phyloP scores from a whole-genome alignment of 129 eudicot genomes.

The Helianthus tuberosus region DNA sequence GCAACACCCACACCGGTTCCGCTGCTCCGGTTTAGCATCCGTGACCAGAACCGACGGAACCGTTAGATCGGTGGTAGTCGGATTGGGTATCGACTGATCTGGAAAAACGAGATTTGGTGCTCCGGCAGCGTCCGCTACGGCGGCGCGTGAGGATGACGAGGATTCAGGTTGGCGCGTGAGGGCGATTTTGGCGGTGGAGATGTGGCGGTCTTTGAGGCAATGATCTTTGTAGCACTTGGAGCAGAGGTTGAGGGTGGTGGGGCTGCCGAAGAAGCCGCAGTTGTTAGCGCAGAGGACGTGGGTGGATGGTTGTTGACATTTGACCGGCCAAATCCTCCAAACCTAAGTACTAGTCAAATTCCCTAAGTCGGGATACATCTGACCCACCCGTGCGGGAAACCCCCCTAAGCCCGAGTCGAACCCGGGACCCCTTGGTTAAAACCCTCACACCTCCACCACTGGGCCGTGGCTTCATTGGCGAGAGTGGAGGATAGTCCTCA shows the following conservation, averaged over 20 bases:
- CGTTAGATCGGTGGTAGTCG: not conserved
- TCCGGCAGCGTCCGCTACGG: too few relatives aligned
- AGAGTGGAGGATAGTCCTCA: too few relatives aligned
- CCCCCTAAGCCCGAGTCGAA: too few relatives aligned
- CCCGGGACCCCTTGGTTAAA: too few relatives aligned
- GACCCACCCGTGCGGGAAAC: too few relatives aligned
- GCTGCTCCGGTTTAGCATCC: slow-evolving; percentile 17
- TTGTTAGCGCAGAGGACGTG: slow-evolving; percentile 58
- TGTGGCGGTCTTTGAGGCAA: slow-evolving; percentile 29
- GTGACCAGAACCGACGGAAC: not conserved
- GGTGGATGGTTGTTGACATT: slow-evolving; percentile 45
- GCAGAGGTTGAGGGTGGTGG: slow-evolving; percentile 54
- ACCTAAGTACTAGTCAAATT: too few relatives aligned
- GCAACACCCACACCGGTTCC: slow-evolving; percentile 54
- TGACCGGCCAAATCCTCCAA: too few relatives aligned
- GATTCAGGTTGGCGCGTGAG: slow-evolving; percentile 1
- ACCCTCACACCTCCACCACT: too few relatives aligned
- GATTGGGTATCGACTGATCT: slow-evolving; percentile 3
- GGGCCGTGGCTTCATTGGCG: too few relatives aligned
- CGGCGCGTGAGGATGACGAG: not conserved
- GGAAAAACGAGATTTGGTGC: not conserved
- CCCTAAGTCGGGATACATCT: too few relatives aligned
- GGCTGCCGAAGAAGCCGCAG: slow-evolving; percentile 73
- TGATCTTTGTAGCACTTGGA: slow-evolving; percentile 63
- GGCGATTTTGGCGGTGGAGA: slow-evolving; percentile 19